Evolutionary conservation across 2,329 filamentous ascomycete genomes (phyloP).

Genomic region (Ciborinia camelliae): DNA sequence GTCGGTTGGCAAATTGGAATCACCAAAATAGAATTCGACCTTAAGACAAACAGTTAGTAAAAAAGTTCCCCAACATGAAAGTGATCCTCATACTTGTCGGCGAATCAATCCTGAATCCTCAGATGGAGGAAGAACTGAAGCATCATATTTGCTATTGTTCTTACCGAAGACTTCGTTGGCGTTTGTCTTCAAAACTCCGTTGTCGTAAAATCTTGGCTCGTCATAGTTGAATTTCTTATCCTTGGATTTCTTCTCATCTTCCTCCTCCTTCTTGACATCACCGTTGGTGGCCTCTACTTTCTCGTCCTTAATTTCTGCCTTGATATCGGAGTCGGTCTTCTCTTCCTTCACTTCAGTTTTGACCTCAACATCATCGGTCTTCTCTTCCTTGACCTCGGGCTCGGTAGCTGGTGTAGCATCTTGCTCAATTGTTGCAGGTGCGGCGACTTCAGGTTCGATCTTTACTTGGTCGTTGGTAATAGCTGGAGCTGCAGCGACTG

Average conservation of each 20-base stretch:
- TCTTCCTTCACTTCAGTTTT: conserved; percentile 21
- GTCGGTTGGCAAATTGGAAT: conserved; percentile 85
- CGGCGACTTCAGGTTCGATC: conserved; percentile 21
- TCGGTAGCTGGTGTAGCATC: conserved; percentile 17
- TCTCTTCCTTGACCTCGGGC: conserved; percentile 24
- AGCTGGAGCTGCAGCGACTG: conserved; percentile 25
- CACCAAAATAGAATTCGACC: conserved; percentile 96
- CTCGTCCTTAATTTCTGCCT: conserved; percentile 16
- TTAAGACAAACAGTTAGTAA: conserved; percentile 39
- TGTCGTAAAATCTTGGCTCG: conserved; percentile 23
- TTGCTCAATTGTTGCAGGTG: conserved; percentile 23
- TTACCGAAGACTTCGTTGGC: conserved; percentile 32
- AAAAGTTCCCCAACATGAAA: neutral
- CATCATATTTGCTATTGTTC: conserved; percentile 53
- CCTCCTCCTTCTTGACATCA: conserved; percentile 18
- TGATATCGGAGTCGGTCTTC: conserved; percentile 9
- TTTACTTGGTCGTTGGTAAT: conserved; percentile 27
- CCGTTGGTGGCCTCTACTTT: conserved; percentile 21
- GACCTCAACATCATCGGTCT: conserved; percentile 6
- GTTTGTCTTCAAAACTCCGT: conserved; percentile 31
- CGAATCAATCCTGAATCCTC: conserved; percentile 64
- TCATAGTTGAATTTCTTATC: conserved; percentile 17
- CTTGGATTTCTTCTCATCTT: conserved; percentile 15
- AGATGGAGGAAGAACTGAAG: conserved; percentile 53
- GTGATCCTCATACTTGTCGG: conserved; percentile 51